phyloP scores from a whole-genome alignment of 2,329 filamentous ascomycete species.

The Aschersonia sp. region DNA sequence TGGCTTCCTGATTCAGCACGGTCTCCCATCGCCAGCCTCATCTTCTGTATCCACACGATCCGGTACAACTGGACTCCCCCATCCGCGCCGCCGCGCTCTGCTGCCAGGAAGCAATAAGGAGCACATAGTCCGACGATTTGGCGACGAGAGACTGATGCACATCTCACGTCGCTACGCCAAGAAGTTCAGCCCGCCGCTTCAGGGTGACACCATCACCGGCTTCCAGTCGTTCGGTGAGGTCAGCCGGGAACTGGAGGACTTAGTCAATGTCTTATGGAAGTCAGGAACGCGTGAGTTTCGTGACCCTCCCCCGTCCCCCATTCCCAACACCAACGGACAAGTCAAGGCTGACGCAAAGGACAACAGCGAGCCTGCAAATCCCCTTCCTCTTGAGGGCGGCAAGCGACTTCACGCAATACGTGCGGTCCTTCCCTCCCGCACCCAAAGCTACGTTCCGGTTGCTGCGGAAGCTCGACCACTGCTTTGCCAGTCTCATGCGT shows the following conservation, averaged over 20 bases:
- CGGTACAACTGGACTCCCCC: constrained; percentile 29
- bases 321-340: neutral
- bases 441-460: constrained; percentile 56
- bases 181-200: constrained; percentile 34
- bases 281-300: constrained; percentile 64
- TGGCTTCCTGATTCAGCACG: constrained; percentile 33
- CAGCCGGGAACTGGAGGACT: constrained; percentile 55
- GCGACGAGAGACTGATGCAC: constrained; percentile 36
- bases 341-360: too few relatives aligned
- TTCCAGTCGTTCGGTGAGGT: constrained; percentile 53
- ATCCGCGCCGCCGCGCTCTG: constrained; percentile 37
- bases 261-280: constrained; percentile 75
- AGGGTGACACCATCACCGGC: constrained; percentile 32
- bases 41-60: constrained; percentile 28
- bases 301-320: neutral
- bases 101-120: constrained; percentile 44
- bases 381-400: constrained; percentile 73
- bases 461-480: constrained; percentile 67
- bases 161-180: constrained; percentile 46
- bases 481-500: constrained; percentile 62
- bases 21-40: constrained; percentile 40
- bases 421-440: constrained; percentile 50
- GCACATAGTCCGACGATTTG: constrained; percentile 42
- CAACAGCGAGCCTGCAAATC: constrained; percentile 61
- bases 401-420: constrained; percentile 55